Conservation (phyloP, 176 grass and related monocot genomes). For the Oryza glaberrima region DNA sequence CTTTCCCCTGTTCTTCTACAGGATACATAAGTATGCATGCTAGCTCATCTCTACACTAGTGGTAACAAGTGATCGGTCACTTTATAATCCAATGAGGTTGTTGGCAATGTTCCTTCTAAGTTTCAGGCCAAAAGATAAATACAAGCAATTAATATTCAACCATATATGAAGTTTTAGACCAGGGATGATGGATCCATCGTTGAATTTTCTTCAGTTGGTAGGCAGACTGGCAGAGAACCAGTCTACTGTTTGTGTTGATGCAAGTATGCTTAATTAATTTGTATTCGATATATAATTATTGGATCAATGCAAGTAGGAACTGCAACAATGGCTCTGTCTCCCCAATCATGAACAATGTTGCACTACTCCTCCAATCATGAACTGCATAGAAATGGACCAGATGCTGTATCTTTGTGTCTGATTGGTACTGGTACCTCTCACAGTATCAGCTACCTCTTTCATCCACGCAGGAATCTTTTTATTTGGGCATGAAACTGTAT, state of each 20-base stretch:
- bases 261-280: not conserved
- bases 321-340: not conserved
- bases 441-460: conserved; percentile 2
- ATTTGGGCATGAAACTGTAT: conserved; percentile 6
- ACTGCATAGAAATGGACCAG: conserved; percentile 1
- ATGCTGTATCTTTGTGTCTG: conserved; percentile 3
- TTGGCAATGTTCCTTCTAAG: not conserved
- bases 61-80: not conserved
- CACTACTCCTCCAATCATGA: not conserved
- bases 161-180: not conserved
- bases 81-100: not conserved
- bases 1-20: not conserved
- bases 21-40: not conserved
- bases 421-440: conserved; percentile 9
- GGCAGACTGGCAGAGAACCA: not conserved
- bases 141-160: not conserved
- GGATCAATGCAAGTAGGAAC: not conserved
- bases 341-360: not conserved
- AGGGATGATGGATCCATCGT: not conserved
- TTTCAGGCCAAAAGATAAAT: not conserved
- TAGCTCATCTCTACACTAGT: not conserved
- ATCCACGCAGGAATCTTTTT: conserved; percentile 31
- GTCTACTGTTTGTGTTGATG: not conserved
- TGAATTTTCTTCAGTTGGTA: not conserved
- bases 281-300: not conserved